Conservation (phyloP, 352 stramenopile species). For the Globisporangium alternatum region DNA sequence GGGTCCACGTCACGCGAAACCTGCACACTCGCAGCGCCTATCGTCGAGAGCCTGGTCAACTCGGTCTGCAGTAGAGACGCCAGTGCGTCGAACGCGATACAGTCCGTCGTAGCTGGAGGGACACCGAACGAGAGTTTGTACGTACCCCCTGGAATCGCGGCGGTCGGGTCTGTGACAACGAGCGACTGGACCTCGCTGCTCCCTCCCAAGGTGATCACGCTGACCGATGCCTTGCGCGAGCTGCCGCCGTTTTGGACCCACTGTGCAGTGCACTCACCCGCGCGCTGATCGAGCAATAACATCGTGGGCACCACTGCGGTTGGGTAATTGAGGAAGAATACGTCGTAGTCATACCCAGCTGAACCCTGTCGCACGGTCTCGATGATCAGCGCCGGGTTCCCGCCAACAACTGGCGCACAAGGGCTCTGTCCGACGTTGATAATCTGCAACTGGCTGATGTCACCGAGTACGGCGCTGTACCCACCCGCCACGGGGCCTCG, state of each 20-base stretch:
- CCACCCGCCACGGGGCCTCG: constrained; percentile 50
- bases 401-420: constrained; percentile 39
- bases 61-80: constrained; percentile 22
- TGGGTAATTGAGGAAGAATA: constrained; percentile 65
- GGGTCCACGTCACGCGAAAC: constrained; percentile 47
- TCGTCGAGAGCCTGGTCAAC: constrained; percentile 30
- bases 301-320: constrained; percentile 32
- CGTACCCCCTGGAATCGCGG: constrained; percentile 15
- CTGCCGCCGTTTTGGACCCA: constrained; percentile 38
- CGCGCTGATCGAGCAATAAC: constrained; percentile 31
- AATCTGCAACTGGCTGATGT: constrained; percentile 47
- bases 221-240: constrained; percentile 39
- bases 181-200: constrained; percentile 63
- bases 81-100: constrained; percentile 33
- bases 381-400: constrained; percentile 55
- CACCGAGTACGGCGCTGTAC: constrained; percentile 53
- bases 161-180: constrained; percentile 29
- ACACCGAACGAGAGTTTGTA: constrained; percentile 62
- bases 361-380: constrained; percentile 65
- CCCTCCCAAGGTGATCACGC: constrained; percentile 48
- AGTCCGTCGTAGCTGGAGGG: constrained; percentile 21
- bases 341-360: constrained; percentile 67
- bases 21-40: constrained; percentile 36
- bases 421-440: constrained; percentile 43
- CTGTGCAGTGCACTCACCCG: constrained; percentile 16